Percentiles rank a stretch among this genome's conserved stretches.
These are phyloP conservation scores for Chalciporus piperatus DNA, from an alignment of 768 basidiomycete species.

Conservation along the genomic window DNA sequence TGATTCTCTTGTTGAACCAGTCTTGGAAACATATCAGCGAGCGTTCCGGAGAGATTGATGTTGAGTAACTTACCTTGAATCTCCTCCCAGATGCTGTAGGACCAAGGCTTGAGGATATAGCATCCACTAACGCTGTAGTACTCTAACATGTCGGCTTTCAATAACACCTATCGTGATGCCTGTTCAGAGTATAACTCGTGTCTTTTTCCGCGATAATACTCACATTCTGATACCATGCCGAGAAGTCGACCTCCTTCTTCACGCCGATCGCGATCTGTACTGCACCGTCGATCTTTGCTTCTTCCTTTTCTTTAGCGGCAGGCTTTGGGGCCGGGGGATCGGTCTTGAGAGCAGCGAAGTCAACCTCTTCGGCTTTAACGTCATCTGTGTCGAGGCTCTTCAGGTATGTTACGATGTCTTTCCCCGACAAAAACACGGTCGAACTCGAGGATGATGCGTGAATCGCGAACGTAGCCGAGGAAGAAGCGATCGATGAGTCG, in stretches of 20 bases:
- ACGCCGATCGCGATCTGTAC: constrained; percentile 92
- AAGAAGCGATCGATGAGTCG: constrained; percentile 74
- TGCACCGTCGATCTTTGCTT: constrained; percentile 81
- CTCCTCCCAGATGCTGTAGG: constrained; percentile 94
- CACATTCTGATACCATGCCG: constrained; percentile 92
- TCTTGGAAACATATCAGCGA: constrained; percentile 40
- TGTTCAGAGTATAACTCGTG: constrained; percentile 5
- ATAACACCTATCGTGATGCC: constrained; percentile 63
- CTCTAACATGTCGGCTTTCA: constrained; percentile 98
- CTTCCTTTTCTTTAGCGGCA: constrained; percentile 60
- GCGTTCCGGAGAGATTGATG: not conserved
- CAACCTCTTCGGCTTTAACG: constrained; percentile 66
- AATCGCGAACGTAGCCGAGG: constrained; percentile 63
- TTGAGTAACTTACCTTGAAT: constrained; percentile 68
- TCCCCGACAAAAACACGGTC: constrained; percentile 78
- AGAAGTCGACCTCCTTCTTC: constrained; percentile 94
- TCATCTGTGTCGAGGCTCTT: constrained; percentile 65
- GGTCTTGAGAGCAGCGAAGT: constrained; percentile 61
- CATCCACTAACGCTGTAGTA: constrained; percentile 99
- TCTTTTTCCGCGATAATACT: constrained; percentile 20
- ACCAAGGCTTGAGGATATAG: constrained; percentile 98
- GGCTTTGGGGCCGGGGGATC: constrained; percentile 38
- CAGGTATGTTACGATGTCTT: constrained; percentile 72
- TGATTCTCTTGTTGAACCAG: constrained; percentile 94
- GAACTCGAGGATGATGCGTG: constrained; percentile 68